phyloP scores from a whole-genome alignment of 2,329 filamentous ascomycete species.

The Hirsutella minnesotensis region DNA sequence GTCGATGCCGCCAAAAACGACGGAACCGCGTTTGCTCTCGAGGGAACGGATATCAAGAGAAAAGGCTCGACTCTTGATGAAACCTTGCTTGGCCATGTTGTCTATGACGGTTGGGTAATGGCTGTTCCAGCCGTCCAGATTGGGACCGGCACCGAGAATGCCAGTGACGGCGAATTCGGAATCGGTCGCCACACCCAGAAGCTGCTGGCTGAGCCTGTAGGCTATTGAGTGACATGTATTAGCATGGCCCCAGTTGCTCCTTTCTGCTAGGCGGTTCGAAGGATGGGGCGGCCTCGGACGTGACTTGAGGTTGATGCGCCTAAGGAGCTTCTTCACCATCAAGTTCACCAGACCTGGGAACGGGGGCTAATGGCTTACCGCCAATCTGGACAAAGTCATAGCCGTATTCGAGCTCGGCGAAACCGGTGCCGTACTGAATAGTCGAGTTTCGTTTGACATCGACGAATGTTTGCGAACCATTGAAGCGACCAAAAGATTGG shows the following conservation, averaged over 20 bases:
- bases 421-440: constrained; percentile 20
- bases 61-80: constrained; percentile 25
- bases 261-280: not conserved
- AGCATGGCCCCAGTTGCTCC: not conserved
- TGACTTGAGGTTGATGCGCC: too few species aligned
- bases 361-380: constrained; percentile 16
- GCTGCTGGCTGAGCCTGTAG: constrained; percentile 19
- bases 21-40: constrained; percentile 17
- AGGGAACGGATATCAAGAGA: constrained; percentile 21
- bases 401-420: constrained; percentile 19
- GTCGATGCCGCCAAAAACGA: constrained; percentile 46
- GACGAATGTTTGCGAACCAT: constrained; percentile 15
- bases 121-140: constrained; percentile 19
- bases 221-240: constrained; percentile 7
- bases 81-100: constrained; percentile 18
- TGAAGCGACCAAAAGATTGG: constrained; percentile 16
- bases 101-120: constrained; percentile 23
- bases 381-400: constrained; percentile 21
- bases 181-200: constrained; percentile 23
- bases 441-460: constrained; percentile 13
- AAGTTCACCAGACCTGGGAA: too few species aligned
- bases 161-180: constrained; percentile 17
- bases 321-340: too few species aligned
- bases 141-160: constrained; percentile 23
- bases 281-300: too few species aligned